Evolutionary conservation across 192 early-diverging fungal species (phyloP).

Genomic region (Coemansia sp.): DNA sequence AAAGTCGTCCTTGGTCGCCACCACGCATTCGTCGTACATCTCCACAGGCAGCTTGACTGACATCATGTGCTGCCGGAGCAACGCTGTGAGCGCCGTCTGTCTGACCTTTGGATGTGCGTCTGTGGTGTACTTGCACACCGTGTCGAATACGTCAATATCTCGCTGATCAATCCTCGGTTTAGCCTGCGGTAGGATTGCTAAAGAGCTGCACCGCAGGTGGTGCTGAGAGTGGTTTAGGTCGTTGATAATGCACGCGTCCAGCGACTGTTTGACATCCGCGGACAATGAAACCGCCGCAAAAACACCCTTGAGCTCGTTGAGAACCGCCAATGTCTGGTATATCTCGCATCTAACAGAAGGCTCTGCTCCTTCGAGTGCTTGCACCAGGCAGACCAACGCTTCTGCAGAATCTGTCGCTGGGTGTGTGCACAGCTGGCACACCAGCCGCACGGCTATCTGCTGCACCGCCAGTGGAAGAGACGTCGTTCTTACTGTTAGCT

Average conservation of each 20-base stretch:
- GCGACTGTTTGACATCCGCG: background rate
- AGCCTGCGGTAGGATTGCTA: constrained; percentile 17
- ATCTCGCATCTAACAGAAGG: constrained; percentile 41
- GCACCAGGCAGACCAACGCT: constrained; percentile 5
- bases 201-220: constrained; percentile 38
- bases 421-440: constrained; percentile 24
- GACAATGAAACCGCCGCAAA: constrained; percentile 5
- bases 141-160: constrained; percentile 17
- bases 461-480: constrained; percentile 19
- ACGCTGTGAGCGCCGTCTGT: constrained; percentile 25
- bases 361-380: constrained; percentile 14
- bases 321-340: constrained; percentile 23
- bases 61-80: constrained; percentile 38
- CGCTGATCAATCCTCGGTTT: background rate
- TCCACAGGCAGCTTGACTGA: constrained; percentile 20
- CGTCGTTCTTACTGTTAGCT: background rate
- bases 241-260: constrained; percentile 10
- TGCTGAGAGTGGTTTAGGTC: constrained; percentile 47
- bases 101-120: constrained; percentile 47
- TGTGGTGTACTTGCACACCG: constrained; percentile 25
- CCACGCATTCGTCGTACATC: constrained; percentile 63
- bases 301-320: constrained; percentile 38
- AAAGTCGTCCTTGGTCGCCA: constrained; percentile 65
- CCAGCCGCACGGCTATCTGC: constrained; percentile 35
- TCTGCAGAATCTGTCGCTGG: constrained; percentile 22